phyloP scores from a whole-genome alignment of 139 green algal species.

The Marvania coccoides region DNA sequence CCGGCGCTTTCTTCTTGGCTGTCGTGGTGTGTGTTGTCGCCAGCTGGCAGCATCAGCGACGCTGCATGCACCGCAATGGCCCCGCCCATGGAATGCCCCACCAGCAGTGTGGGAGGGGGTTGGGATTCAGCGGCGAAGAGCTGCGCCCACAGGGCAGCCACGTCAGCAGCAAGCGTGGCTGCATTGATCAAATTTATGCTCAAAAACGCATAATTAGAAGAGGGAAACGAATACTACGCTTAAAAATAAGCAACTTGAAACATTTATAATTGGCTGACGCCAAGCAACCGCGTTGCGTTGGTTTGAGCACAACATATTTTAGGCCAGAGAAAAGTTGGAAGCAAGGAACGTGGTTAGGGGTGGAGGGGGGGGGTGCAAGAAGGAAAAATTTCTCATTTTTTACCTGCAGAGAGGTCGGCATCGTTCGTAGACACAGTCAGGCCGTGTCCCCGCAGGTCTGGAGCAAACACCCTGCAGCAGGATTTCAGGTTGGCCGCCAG shows the following conservation, averaged over 20 bases:
- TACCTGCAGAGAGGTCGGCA: slow-evolving; percentile 59
- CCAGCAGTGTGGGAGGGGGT: slow-evolving; percentile 46
- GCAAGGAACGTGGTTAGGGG: not conserved
- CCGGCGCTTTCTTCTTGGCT: not conserved
- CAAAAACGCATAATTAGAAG: too few species aligned
- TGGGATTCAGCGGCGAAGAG: slow-evolving; percentile 30
- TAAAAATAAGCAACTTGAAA: too few species aligned
- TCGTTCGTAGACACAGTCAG: slow-evolving; percentile 39
- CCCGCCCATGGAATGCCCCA: slow-evolving; percentile 86
- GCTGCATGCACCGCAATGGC: slow-evolving; percentile 65
- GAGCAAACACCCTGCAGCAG: slow-evolving; percentile 61
- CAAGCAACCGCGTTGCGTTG: not conserved
- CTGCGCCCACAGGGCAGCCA: slow-evolving; percentile 50
- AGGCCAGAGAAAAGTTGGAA: too few species aligned
- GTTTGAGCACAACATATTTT: too few species aligned
- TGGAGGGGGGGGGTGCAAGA: not conserved
- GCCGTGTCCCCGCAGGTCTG: slow-evolving; percentile 78
- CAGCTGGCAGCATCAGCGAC: not conserved
- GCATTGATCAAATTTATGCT: too few species aligned
- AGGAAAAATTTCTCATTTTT: too few species aligned
- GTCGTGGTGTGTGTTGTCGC: not conserved
- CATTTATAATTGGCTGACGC: not conserved
- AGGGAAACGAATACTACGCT: too few species aligned
- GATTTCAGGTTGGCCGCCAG: slow-evolving; percentile 55
- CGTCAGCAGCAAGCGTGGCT: slow-evolving; percentile 56